Conservation (phyloP, 306 rosid species). For the Gynostemma pentaphyllum region DNA sequence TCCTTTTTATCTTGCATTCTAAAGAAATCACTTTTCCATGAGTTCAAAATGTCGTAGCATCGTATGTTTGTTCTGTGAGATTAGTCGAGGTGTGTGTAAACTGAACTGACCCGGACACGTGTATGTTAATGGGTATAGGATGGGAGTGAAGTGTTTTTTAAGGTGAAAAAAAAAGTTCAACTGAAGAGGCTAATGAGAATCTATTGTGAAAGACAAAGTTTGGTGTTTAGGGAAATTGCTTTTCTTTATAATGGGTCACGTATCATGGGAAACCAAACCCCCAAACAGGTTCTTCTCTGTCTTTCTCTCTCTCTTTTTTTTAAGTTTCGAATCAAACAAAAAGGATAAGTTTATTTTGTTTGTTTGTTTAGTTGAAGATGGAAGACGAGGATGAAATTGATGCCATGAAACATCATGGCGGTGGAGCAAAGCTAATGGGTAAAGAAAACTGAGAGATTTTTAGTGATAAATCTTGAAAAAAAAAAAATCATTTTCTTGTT, state of each 20-base stretch:
- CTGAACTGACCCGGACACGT: too few species aligned
- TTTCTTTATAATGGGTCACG: slow-evolving; percentile 34
- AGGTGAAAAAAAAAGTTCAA: slow-evolving; percentile 25
- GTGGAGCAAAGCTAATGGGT: slow-evolving; percentile 22
- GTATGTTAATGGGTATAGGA: slow-evolving; percentile 14
- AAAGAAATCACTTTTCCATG: too few species aligned
- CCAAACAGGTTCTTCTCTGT: slow-evolving; percentile 26
- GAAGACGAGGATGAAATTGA: slow-evolving; percentile 48
- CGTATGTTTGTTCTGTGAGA: too few species aligned
- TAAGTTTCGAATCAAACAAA: too few species aligned
- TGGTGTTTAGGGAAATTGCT: slow-evolving; percentile 12
- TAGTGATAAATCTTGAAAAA: too few species aligned
- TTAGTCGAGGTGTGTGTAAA: too few species aligned
- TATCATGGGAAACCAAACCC: slow-evolving; percentile 29
- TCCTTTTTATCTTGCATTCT: too few species aligned
- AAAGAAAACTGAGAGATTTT: too few species aligned
- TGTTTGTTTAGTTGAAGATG: slow-evolving; percentile 29
- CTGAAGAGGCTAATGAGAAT: slow-evolving; percentile 33
- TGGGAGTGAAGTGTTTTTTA: slow-evolving; percentile 31
- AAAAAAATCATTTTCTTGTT: too few species aligned
- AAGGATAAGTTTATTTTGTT: too few species aligned
- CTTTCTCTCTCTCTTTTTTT: background rate
- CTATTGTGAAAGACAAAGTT: slow-evolving; percentile 27
- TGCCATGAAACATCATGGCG: slow-evolving; percentile 46
- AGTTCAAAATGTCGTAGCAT: too few species aligned